Conservation (phyloP, 257 asterid genomes). For the Nyctanthes arbortristis region DNA sequence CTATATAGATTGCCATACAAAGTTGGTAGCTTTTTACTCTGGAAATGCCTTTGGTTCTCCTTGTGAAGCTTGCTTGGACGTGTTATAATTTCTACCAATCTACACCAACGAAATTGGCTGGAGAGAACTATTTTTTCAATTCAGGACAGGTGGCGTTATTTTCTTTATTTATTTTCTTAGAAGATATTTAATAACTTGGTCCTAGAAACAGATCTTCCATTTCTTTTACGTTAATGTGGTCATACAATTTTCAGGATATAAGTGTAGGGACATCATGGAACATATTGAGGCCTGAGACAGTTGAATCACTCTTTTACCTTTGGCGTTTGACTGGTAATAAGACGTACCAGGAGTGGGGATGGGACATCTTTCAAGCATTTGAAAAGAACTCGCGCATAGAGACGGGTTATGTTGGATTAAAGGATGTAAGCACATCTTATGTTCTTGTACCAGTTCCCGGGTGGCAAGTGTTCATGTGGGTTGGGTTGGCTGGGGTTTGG, state of each 20-base stretch:
- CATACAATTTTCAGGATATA: conserved; percentile 66
- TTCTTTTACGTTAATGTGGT: conserved; percentile 4
- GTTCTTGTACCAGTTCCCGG: background rate
- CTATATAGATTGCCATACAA: conserved; percentile 2
- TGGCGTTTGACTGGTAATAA: conserved; percentile 98
- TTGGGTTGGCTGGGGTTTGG: background rate
- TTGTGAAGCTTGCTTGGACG: conserved; percentile 95
- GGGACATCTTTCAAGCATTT: conserved; percentile 98
- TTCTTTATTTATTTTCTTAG: conserved; percentile 8
- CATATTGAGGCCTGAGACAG: conserved; percentile 99
- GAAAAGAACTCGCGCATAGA: conserved; percentile 93
- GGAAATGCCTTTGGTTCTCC: conserved; percentile 25
- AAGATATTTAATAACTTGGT: conserved; percentile 11
- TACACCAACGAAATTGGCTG: conserved; percentile 98
- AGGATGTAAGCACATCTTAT: conserved; percentile 74
- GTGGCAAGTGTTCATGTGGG: too few relatives aligned
- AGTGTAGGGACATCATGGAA: conserved; percentile 99
- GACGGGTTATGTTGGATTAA: conserved; percentile 94
- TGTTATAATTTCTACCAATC: conserved; percentile 98
- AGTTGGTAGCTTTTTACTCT: background rate
- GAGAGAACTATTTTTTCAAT: conserved; percentile 90
- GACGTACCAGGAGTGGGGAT: conserved; percentile 99
- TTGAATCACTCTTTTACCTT: conserved; percentile 96
- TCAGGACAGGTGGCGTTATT: conserved; percentile 65
- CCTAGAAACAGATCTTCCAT: background rate